These are phyloP conservation scores for Magnolia changhungtana DNA, from an alignment of 164 flowering plant genomes.

Conservation along the genomic window DNA sequence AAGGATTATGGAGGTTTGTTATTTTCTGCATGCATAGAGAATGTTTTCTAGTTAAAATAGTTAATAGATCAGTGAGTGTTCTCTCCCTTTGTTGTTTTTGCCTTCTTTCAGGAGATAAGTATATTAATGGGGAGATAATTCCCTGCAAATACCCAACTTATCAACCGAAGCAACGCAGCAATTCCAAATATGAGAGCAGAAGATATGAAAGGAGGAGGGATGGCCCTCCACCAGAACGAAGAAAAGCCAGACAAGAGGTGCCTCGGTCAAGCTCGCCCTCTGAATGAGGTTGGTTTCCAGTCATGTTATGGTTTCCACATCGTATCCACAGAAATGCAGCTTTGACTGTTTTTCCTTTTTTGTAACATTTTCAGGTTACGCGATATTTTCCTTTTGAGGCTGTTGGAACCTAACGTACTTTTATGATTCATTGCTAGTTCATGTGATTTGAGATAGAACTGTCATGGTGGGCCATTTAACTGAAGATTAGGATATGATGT, in stretches of 20 bases:
- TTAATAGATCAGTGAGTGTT: not conserved
- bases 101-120: conserved; percentile 68
- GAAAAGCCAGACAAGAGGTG: conserved; percentile 47
- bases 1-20: conserved; percentile 94
- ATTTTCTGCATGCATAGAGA: not conserved
- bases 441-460: conserved; percentile 19
- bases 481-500: not conserved
- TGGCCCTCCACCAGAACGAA: conserved; percentile 63
- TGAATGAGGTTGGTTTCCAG: conserved; percentile 28
- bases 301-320: conserved; percentile 8
- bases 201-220: conserved; percentile 76
- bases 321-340: not conserved
- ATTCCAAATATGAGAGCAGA: conserved; percentile 62
- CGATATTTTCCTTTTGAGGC: conserved; percentile 59
- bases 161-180: conserved; percentile 71
- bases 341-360: not conserved
- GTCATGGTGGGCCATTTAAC: not conserved
- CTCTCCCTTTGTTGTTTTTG: not conserved
- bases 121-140: conserved; percentile 91
- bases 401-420: conserved; percentile 60
- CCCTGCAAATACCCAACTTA: conserved; percentile 92
- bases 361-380: conserved; percentile 14
- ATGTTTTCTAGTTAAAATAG: not conserved
- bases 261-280: conserved; percentile 42
- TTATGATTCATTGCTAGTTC: conserved; percentile 18